Evolutionary conservation across 129 eudicot genomes (phyloP), one percentile per base, ranked within the genome.

Genomic region (Pulicaria dysenterica): DNA sequence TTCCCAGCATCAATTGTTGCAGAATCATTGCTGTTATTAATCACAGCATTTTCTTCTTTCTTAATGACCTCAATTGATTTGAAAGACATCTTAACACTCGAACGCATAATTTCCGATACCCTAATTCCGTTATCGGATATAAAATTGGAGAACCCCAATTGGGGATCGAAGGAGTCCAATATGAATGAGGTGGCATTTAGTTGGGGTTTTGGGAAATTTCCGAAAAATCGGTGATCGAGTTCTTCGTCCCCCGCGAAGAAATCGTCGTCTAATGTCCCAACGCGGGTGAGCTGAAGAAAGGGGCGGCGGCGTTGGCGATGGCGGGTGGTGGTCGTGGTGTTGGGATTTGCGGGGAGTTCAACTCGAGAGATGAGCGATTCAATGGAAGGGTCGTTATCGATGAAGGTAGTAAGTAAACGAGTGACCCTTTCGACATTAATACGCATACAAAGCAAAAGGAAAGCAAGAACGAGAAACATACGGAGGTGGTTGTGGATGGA

Each of bases 191-290:
- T 77, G 13, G 55, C 74, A 83, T 90, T 90, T 2, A 56, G 49
- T 10, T 53, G 53, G 9, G 82, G 55, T n/a, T 77, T 81, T 0
- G 50, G 24, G 8, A 70, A 8, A 16, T 75, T 53, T 13, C 76
- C 83, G 41, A 87, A 89, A 8, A 84, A 75, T 24, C 86, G 81
- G 36, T 76, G 84, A 31, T 85, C 89, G 19, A 80, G 63, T 17
- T 86, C 85, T 11, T 90, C 82, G 46, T 84, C 91, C 1, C 86
- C 91, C 24, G 99, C 79, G 74, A 90, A 88, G 78, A 88, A 85
- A 58, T 86, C 96, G 13, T 90, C 96, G 58, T 90, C 91, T 1
- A 89, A 87, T 8, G 91, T 92, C 2, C 91, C 91, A 42, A 85
- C 89, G 3, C 95, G 89, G 38, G 91, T 81, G 71, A 89, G 88